phyloP scores from a whole-genome alignment of 139 green algal genomes.

The Micromonas pusilla region DNA sequence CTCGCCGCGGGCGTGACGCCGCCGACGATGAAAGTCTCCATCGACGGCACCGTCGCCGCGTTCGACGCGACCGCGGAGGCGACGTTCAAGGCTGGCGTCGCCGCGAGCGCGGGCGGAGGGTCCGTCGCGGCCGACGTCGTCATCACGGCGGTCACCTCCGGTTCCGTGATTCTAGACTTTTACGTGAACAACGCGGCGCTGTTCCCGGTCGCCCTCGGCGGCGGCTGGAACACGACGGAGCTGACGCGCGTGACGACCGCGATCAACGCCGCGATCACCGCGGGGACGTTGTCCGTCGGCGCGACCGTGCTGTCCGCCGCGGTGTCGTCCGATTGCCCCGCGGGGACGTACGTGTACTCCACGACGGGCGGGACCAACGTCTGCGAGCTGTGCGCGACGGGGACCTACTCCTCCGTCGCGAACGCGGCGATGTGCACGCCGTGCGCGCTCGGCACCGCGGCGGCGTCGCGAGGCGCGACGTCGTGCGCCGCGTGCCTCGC shows the following conservation, averaged over 20 bases:
- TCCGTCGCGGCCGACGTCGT: background rate
- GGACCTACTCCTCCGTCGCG: background rate
- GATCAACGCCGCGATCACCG: background rate
- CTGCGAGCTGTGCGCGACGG: conserved; percentile 8
- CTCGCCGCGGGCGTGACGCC: background rate
- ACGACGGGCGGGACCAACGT: background rate
- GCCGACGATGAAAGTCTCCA: background rate
- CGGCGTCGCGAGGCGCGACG: background rate
- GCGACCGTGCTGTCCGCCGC: background rate
- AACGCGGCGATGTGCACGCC: background rate
- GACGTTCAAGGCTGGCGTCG: background rate
- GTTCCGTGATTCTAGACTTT: conserved; percentile 8
- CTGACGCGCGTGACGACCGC: background rate
- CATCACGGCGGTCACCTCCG: background rate
- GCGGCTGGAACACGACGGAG: background rate
- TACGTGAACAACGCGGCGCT: background rate
- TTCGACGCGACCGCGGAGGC: background rate
- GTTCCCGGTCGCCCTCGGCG: background rate
- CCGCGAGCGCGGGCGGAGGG: no score
- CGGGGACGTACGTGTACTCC: background rate
- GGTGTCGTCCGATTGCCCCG: background rate
- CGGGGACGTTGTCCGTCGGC: background rate
- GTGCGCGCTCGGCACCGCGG: background rate
- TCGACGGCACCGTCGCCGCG: background rate
- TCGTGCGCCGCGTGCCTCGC: background rate